phyloP scores from a whole-genome alignment of 768 basidiomycete species.

The Pisolithus microcarpus region DNA sequence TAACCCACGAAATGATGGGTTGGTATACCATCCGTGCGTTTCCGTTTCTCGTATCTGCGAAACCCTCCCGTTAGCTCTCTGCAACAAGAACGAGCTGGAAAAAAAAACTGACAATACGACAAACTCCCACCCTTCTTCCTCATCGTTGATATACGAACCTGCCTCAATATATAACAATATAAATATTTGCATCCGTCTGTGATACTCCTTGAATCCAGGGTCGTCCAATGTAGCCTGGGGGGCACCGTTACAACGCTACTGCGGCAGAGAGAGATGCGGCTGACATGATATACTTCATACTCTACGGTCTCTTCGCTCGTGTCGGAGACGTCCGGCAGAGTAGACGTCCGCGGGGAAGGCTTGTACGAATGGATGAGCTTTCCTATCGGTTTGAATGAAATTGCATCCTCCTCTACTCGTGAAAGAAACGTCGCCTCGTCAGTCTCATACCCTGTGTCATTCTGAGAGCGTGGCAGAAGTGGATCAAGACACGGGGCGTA shows the following conservation, averaged over 20 bases:
- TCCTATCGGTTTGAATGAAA: constrained; percentile 69
- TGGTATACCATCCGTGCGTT: constrained; percentile 44
- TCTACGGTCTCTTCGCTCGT: constrained; percentile 54
- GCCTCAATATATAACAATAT: constrained; percentile 93
- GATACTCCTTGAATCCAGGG: constrained; percentile 85
- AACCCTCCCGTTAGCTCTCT: neutral
- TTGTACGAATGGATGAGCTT: constrained; percentile 71
- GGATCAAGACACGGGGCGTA: constrained; percentile 17
- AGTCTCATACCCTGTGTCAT: constrained; percentile 55
- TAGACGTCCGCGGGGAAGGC: constrained; percentile 39
- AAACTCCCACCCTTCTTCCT: constrained; percentile 94
- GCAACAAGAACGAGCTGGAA: neutral
- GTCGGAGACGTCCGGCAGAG: constrained; percentile 30
- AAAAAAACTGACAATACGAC: constrained; percentile 61
- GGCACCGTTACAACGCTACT: constrained; percentile 1
- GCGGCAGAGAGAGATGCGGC: constrained; percentile 20
- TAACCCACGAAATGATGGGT: constrained; percentile 94
- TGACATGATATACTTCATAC: constrained; percentile 87
- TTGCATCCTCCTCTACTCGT: constrained; percentile 73
- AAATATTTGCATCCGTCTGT: constrained; percentile 89
- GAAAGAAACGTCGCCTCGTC: constrained; percentile 59
- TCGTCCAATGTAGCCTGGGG: constrained; percentile 74
- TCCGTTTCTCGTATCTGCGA: constrained; percentile 77
- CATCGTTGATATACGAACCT: constrained; percentile 90
- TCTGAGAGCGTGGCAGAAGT: neutral